Percentiles rank a stretch among this genome's conserved stretches.
Evolutionary conservation across 2,329 filamentous ascomycete genomes (phyloP).

Genomic region (Phoma sp.): DNA sequence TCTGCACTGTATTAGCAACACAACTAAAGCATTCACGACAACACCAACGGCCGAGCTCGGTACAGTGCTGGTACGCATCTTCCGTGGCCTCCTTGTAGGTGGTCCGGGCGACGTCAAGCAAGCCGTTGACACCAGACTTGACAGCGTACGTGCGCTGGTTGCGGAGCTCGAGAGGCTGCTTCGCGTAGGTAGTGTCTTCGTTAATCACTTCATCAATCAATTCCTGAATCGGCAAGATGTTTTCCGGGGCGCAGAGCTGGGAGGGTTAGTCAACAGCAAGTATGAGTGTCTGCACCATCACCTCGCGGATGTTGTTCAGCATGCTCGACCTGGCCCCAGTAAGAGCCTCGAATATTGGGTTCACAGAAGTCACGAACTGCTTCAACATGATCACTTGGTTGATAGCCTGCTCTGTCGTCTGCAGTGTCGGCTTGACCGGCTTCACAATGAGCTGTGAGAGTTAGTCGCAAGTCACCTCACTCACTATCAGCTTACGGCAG

Average conservation of each 20-base stretch:
- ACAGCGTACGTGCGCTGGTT: constrained; percentile 93
- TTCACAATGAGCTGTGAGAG: constrained; percentile 72
- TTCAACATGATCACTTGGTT: constrained; percentile 90
- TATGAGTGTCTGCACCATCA: constrained; percentile 31
- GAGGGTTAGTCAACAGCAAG: not conserved
- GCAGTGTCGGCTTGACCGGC: constrained; percentile 68
- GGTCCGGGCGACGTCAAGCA: constrained; percentile 86
- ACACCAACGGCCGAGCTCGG: constrained; percentile 67
- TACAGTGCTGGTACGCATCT: constrained; percentile 75
- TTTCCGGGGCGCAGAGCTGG: constrained; percentile 69
- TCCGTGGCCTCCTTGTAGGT: constrained; percentile 88
- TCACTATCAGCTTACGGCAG: constrained; percentile 60
- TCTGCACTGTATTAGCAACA: constrained; percentile 31
- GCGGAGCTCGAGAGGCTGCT: constrained; percentile 79
- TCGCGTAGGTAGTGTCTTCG: constrained; percentile 78
- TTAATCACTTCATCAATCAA: constrained; percentile 77
- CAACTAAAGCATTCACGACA: not conserved
- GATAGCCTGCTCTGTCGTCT: constrained; percentile 78
- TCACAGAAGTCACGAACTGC: constrained; percentile 74
- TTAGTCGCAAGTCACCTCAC: constrained; percentile 17
- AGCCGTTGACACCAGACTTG: constrained; percentile 81
- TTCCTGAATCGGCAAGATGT: constrained; percentile 65
- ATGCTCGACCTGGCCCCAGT: constrained; percentile 68
- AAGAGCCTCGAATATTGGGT: constrained; percentile 72
- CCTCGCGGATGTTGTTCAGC: constrained; percentile 70